Evolutionary conservation across 129 eudicot genomes (phyloP).

Genomic region (Lactuca saligna): DNA sequence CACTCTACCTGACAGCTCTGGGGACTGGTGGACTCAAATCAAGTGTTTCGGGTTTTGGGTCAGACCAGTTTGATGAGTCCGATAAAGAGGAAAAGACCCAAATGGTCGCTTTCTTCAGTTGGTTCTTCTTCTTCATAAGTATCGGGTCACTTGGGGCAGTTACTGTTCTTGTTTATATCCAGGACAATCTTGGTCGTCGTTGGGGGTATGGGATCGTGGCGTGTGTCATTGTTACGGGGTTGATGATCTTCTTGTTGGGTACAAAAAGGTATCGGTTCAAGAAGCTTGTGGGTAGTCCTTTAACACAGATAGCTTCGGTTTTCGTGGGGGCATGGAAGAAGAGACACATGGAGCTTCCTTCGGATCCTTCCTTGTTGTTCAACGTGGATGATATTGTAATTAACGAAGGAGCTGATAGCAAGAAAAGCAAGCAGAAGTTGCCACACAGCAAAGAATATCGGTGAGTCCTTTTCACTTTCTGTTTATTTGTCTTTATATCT

Average conservation of each 20-base stretch:
- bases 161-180: constrained; percentile 74
- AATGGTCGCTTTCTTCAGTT: constrained; percentile 72
- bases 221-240: constrained; percentile 54
- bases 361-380: constrained; percentile 54
- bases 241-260: constrained; percentile 62
- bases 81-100: constrained; percentile 50
- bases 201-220: constrained; percentile 92
- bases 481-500: neutral
- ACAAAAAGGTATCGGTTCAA: constrained; percentile 73
- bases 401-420: constrained; percentile 23
- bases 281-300: constrained; percentile 87
- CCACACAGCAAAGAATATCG: constrained; percentile 80
- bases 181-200: constrained; percentile 69
- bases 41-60: constrained; percentile 88
- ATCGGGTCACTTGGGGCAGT: constrained; percentile 76
- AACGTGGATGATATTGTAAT: constrained; percentile 46
- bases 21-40: constrained; percentile 94
- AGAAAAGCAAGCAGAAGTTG: constrained; percentile 60
- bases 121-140: constrained; percentile 91
- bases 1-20: constrained; percentile 78
- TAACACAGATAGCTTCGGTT: constrained; percentile 84
- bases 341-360: constrained; percentile 56
- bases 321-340: constrained; percentile 78
- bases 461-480: constrained; percentile 30
- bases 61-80: constrained; percentile 83